Evolutionary conservation across 768 basidiomycete species (phyloP), one percentile per base, ranked within the genome.

Genomic region (Russula compacta): DNA sequence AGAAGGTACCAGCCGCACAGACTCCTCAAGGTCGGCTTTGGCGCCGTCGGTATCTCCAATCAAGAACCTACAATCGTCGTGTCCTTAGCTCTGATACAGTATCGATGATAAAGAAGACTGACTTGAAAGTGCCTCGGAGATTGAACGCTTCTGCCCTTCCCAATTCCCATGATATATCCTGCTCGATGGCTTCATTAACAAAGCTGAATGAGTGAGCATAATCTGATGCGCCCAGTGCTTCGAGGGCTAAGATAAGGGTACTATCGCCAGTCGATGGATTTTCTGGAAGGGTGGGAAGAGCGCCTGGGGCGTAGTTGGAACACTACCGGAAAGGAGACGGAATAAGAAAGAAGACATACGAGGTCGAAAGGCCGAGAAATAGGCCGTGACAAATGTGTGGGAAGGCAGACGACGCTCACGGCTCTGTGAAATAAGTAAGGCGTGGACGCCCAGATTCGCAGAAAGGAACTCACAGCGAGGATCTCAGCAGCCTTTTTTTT

Each of bases 121-220:
- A 92, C 89, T 92, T 91, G 86, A 95, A 99, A 1, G 95, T 98
- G 53, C 94, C 97, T 53, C 95, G 82, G 59, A 98, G 77, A 76
- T 97, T 98, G 67, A 91, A 76, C 0, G 94, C 95, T 69, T 94
- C 90, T 0, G 94, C 93, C 64, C 86, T 83, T 61, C 85, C 87
- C 36, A 71, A 74, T 50, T 85, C 78, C 75, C 81, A 85, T 46
- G 89, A 89, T 66, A 97, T 80, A 19, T 88, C 92, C 69, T 98
- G 93, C 33, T 85, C 86, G 40, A 98, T 74, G 2, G 94, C 82
- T 72, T 97, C 95, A 68, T 89, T 88, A 64, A 89, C 80, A 42
- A 97, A 74, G 1, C 85, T 79, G 35, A 92, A 76, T 0, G 91
- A 83, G 67, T 95, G 94, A 0, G 79, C 70, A 70, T 95, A 98